A percentile compares a stretch with the other conserved stretches of the same genome.
Evolutionary conservation across 75 land plant genomes (phyloP).

Genomic region (Pinus albicaulis): DNA sequence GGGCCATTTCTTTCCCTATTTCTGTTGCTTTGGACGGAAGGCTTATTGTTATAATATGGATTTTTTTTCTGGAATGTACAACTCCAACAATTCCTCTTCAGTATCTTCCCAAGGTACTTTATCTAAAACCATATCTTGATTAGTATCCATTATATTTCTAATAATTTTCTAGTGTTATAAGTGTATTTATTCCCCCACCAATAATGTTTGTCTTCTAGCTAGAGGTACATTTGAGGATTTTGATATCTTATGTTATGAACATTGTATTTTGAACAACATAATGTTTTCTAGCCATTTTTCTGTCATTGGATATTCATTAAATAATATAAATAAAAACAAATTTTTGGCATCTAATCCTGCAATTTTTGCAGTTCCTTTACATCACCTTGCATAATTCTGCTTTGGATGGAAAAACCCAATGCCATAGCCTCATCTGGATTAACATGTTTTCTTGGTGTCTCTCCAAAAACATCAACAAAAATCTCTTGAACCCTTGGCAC

Average conservation of each 20-base stretch:
- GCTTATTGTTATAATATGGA: slow-evolving; percentile 36
- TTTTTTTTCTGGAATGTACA: slow-evolving; percentile 42
- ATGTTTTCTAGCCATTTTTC: background rate
- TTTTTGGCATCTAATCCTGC: no score
- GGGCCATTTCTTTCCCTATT: background rate
- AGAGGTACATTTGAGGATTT: slow-evolving; percentile 1
- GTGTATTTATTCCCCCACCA: background rate
- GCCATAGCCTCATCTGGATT: no score
- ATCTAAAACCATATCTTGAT: background rate
- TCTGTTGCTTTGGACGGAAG: background rate
- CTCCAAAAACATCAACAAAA: background rate
- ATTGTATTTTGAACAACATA: no score
- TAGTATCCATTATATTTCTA: no score
- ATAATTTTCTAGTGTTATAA: no score
- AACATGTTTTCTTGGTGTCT: background rate
- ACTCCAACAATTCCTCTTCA: slow-evolving; percentile 52
- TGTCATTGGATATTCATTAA: background rate
- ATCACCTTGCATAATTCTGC: no score
- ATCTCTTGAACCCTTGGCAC: slow-evolving; percentile 49
- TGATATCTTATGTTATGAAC: background rate
- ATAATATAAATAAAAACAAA: background rate
- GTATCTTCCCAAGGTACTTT: slow-evolving; percentile 46
- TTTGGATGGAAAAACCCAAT: no score
- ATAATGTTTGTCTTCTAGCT: slow-evolving; percentile 11
- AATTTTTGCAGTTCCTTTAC: no score